phyloP scores from a whole-genome alignment of 306 rosid species.

The Fagus sylvatica region DNA sequence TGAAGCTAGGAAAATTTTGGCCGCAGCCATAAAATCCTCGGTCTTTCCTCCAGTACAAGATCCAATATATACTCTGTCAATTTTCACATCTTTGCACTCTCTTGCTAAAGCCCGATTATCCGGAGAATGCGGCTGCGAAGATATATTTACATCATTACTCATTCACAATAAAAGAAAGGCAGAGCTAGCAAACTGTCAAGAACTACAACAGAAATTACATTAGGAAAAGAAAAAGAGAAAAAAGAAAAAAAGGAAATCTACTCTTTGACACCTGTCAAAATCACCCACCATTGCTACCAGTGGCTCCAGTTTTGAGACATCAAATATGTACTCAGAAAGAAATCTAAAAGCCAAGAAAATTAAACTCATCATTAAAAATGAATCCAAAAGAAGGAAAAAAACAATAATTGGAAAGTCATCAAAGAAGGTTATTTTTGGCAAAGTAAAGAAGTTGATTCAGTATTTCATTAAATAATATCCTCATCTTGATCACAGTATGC shows the following conservation, averaged over 20 bases:
- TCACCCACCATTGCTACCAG: slow-evolving; percentile 78
- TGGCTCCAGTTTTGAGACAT: slow-evolving; percentile 84
- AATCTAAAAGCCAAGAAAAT: slow-evolving; percentile 49
- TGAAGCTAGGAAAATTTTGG: slow-evolving; percentile 77
- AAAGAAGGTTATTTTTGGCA: neutral
- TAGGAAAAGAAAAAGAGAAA: neutral
- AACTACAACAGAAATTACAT: neutral
- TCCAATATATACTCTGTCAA: slow-evolving; percentile 87
- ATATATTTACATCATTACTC: slow-evolving; percentile 16
- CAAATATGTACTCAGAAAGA: slow-evolving; percentile 78
- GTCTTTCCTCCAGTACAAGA: slow-evolving; percentile 96
- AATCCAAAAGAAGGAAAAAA: neutral
- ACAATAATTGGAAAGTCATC: neutral
- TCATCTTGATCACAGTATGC: neutral
- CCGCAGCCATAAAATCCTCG: slow-evolving; percentile 85
- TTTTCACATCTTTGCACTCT: slow-evolving; percentile 95
- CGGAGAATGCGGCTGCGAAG: slow-evolving; percentile 92
- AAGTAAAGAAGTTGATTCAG: neutral
- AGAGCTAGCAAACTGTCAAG: neutral
- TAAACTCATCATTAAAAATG: neutral
- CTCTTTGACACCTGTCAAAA: neutral
- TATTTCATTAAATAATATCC: neutral
- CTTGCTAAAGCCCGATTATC: slow-evolving; percentile 95
- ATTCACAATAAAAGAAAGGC: neutral
- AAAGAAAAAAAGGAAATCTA: no score